A percentile compares a stretch with the other conserved stretches of the same genome.
Evolutionary conservation across 2,329 filamentous ascomycete genomes (phyloP).

Genomic region (Pseudocercospora musae): DNA sequence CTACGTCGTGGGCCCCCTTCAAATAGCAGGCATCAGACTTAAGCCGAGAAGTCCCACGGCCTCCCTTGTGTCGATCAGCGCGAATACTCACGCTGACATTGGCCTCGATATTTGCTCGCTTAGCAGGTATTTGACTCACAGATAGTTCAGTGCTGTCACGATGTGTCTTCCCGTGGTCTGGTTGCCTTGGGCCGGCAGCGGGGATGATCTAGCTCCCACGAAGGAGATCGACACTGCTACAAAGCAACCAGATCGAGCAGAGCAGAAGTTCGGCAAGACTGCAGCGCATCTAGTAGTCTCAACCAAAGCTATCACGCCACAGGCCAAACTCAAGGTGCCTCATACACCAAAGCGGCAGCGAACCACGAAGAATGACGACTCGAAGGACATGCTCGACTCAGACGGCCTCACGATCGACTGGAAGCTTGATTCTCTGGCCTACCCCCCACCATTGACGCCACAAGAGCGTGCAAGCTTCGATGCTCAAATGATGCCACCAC

Average conservation of each 20-base stretch:
- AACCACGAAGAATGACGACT: not conserved
- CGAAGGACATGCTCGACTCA: not conserved
- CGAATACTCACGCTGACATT: not conserved
- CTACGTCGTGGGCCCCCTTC: not conserved
- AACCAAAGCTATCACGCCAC: not conserved
- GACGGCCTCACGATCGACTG: not conserved
- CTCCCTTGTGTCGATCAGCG: not conserved
- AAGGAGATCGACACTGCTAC: not conserved
- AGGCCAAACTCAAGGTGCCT: not conserved
- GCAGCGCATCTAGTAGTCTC: not conserved
- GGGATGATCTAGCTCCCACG: not conserved
- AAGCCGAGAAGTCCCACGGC: not conserved
- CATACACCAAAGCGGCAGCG: not conserved
- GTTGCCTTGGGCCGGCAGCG: not conserved
- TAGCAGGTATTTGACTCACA: too few species aligned
- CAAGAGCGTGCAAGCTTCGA: not conserved
- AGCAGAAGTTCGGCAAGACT: not conserved
- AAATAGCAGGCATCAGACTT: not conserved
- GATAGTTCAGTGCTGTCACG: not conserved
- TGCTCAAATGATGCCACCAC: not conserved
- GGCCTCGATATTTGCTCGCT: not conserved
- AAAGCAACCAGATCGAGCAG: too few species aligned
- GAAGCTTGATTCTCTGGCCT: not conserved
- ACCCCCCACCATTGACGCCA: not conserved
- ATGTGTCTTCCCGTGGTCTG: not conserved